phyloP scores from a whole-genome alignment of 2,329 filamentous ascomycete species.

The Calycina marina region DNA sequence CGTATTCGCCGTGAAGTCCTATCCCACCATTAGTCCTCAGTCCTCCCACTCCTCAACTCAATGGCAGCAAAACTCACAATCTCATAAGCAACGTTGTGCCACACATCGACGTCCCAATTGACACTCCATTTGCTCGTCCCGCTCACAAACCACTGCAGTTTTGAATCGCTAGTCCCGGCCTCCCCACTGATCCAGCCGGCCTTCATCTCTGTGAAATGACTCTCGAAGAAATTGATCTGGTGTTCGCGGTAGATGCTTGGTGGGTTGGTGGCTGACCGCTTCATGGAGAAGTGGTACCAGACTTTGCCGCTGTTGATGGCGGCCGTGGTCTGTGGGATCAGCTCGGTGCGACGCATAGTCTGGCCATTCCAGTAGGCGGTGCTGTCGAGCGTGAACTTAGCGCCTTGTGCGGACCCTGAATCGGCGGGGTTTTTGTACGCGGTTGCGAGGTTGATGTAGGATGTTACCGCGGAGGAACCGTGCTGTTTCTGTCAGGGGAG shows the following conservation, averaged over 20 bases:
- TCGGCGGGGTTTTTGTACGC: slow-evolving; percentile 38
- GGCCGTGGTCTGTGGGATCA: slow-evolving; percentile 55
- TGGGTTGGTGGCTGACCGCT: slow-evolving; percentile 40
- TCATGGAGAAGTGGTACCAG: slow-evolving; percentile 60
- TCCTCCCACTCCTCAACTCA: too few relatives aligned
- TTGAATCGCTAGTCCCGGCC: slow-evolving; percentile 29
- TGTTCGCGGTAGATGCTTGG: slow-evolving; percentile 51
- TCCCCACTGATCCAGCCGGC: slow-evolving; percentile 43
- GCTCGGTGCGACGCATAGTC: slow-evolving; percentile 56
- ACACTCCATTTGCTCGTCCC: slow-evolving; percentile 47
- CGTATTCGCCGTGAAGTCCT: slow-evolving; percentile 43
- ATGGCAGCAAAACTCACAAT: slow-evolving; percentile 29
- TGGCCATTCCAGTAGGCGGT: slow-evolving; percentile 60
- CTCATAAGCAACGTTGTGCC: slow-evolving; percentile 65
- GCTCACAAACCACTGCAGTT: slow-evolving; percentile 52
- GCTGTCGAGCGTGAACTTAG: slow-evolving; percentile 49
- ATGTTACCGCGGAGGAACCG: slow-evolving; percentile 30
- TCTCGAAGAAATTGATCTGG: slow-evolving; percentile 49
- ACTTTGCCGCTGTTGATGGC: slow-evolving; percentile 52
- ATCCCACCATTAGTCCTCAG: slow-evolving; percentile 6
- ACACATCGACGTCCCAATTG: slow-evolving; percentile 32
- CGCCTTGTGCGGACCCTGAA: slow-evolving; percentile 44
- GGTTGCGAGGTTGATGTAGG: slow-evolving; percentile 32
- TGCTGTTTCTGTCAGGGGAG: slow-evolving; percentile 27
- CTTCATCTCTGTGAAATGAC: slow-evolving; percentile 63